Conservation (phyloP, 768 basidiomycete genomes). For the Floccularia luteovirens region DNA sequence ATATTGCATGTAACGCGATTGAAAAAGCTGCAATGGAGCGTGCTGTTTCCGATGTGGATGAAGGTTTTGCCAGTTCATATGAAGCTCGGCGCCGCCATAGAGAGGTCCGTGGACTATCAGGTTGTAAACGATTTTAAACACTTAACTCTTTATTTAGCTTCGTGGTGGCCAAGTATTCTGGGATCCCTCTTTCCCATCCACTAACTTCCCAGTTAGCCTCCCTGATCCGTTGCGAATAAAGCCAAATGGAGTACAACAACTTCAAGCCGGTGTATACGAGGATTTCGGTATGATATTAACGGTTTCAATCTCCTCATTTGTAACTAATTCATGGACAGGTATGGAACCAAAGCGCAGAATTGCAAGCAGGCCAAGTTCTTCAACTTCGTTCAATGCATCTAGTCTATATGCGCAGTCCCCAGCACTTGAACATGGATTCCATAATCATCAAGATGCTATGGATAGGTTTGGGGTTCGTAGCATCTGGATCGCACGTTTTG, state of each 20-base stretch:
- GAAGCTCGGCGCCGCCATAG: slow-evolving; percentile 80
- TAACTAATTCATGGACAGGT: slow-evolving; percentile 21
- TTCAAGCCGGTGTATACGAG: slow-evolving; percentile 88
- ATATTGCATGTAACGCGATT: slow-evolving; percentile 88
- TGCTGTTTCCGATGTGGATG: slow-evolving; percentile 89
- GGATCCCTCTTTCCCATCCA: slow-evolving; percentile 71
- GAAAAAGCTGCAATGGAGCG: slow-evolving; percentile 98
- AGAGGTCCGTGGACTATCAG: slow-evolving; percentile 43
- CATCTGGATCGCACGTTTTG: neutral
- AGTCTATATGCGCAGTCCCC: slow-evolving; percentile 56
- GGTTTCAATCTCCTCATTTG: neutral
- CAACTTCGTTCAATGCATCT: slow-evolving; percentile 53
- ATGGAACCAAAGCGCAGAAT: slow-evolving; percentile 50
- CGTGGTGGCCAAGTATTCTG: slow-evolving; percentile 77
- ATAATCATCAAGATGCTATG: slow-evolving; percentile 78
- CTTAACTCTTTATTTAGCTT: slow-evolving; percentile 29
- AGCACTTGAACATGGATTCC: slow-evolving; percentile 44
- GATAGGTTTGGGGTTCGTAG: slow-evolving; percentile 73
- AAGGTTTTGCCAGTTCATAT: slow-evolving; percentile 76
- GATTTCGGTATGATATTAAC: slow-evolving; percentile 64
- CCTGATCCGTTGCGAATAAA: slow-evolving; percentile 89
- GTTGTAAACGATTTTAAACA: neutral
- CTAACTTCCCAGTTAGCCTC: slow-evolving; percentile 63
- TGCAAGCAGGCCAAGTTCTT: slow-evolving; percentile 64
- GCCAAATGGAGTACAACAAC: slow-evolving; percentile 68